A percentile compares a stretch with the other conserved stretches of the same genome.
phyloP scores from a whole-genome alignment of 768 basidiomycete species.

The Podaxis sp. region DNA sequence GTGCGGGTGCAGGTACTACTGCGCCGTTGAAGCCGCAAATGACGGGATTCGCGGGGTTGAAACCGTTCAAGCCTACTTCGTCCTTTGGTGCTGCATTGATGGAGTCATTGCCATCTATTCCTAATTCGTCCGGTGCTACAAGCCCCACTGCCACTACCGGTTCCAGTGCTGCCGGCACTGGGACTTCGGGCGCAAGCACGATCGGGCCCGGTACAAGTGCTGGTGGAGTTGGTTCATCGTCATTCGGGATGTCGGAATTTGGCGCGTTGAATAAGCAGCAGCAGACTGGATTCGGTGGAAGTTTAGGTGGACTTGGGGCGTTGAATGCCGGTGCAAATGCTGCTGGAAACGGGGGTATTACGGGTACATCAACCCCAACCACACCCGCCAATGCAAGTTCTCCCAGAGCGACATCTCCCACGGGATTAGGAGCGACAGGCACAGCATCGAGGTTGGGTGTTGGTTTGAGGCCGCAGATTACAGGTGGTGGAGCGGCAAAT shows the following conservation, averaged over 20 bases:
- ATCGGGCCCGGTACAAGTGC: background rate
- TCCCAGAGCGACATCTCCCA: background rate
- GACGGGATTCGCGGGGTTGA: conserved; percentile 60
- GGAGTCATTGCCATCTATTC: conserved; percentile 72
- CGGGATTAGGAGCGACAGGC: background rate
- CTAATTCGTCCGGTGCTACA: conserved; percentile 51
- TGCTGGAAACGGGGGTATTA: background rate
- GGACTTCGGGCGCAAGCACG: conserved; percentile 6
- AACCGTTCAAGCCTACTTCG: conserved; percentile 80
- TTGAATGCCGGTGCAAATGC: conserved; percentile 10
- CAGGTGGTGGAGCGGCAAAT: conserved; percentile 59
- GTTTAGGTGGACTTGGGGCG: background rate
- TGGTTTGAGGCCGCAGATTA: conserved; percentile 60
- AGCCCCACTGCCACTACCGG: conserved; percentile 43
- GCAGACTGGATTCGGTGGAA: conserved; percentile 10
- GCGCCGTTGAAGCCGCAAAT: conserved; percentile 41
- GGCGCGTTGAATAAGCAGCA: conserved; percentile 10
- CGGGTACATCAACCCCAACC: conserved; percentile 13
- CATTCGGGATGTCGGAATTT: background rate
- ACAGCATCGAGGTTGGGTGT: conserved; percentile 37
- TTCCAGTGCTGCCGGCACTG: conserved; percentile 20
- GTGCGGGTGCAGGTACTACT: background rate
- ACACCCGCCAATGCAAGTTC: conserved; percentile 19
- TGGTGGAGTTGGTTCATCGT: background rate
- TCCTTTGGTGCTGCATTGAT: conserved; percentile 77